A percentile compares a stretch with the other conserved stretches of the same genome.
phyloP scores from a whole-genome alignment of 139 green algal species.

The Volvox africanus region DNA sequence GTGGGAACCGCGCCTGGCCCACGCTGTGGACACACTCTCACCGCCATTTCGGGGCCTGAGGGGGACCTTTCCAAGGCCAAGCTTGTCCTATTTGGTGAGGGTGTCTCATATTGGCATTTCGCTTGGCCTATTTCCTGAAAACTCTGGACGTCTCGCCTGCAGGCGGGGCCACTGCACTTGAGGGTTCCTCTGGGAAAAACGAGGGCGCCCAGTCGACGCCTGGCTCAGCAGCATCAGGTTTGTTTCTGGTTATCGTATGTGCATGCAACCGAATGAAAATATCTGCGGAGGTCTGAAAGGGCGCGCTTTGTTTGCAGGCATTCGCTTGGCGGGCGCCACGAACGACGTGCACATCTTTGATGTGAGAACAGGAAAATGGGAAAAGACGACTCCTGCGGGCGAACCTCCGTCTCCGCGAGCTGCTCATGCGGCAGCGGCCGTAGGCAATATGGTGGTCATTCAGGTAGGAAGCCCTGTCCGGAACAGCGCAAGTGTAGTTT shows the following conservation, averaged over 20 bases:
- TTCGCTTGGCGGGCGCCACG: constrained; percentile 91
- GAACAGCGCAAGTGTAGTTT: background rate
- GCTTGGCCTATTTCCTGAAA: too few relatives aligned
- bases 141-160: background rate
- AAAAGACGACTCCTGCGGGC: constrained; percentile 84
- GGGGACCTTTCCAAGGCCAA: constrained; percentile 78
- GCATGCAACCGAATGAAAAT: background rate
- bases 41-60: constrained; percentile 82
- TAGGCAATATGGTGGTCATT: constrained; percentile 98
- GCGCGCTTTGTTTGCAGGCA: constrained; percentile 67
- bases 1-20: constrained; percentile 68
- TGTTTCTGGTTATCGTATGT: background rate
- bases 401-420: constrained; percentile 94
- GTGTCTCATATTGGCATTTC: background rate
- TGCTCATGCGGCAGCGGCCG: constrained; percentile 96
- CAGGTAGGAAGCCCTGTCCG: constrained; percentile 63
- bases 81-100: constrained; percentile 91
- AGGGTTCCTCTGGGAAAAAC: constrained; percentile 74
- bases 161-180: constrained; percentile 94
- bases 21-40: constrained; percentile 95
- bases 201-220: constrained; percentile 45
- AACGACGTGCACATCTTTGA: constrained; percentile 96
- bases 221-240: constrained; percentile 54
- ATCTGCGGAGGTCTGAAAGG: background rate
- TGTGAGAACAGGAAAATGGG: constrained; percentile 86